Conservation (phyloP, 768 basidiomycete genomes). For the Leccinum longicurvipes region DNA sequence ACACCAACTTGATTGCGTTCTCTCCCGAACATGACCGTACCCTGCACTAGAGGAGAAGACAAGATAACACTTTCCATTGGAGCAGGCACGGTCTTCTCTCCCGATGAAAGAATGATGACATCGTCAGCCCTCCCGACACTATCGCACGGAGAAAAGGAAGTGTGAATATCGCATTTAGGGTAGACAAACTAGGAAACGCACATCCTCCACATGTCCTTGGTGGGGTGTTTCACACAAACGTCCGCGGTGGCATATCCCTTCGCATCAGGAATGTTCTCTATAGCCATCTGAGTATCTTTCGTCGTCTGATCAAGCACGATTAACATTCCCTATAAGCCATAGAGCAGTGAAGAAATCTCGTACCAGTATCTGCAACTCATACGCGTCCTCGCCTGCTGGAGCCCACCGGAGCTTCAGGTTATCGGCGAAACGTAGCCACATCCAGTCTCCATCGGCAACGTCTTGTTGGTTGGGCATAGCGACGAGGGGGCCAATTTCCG, state of each 20-base stretch:
- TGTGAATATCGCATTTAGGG: neutral
- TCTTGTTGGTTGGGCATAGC: constrained; percentile 2
- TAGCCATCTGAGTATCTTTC: neutral
- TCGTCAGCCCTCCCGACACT: constrained; percentile 34
- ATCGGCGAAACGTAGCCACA: constrained; percentile 32
- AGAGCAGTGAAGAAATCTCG: neutral
- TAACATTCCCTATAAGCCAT: neutral
- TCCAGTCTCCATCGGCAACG: constrained; percentile 29
- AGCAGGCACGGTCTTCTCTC: constrained; percentile 26
- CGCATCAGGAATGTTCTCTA: constrained; percentile 37
- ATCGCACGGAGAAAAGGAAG: neutral
- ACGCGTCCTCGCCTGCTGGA: constrained; percentile 33
- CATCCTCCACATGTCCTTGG: constrained; percentile 39
- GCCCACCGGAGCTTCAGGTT: constrained; percentile 25
- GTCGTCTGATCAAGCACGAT: neutral
- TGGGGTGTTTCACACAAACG: constrained; percentile 44
- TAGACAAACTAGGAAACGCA: neutral
- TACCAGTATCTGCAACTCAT: constrained; percentile 40
- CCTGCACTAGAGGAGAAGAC: constrained; percentile 20
- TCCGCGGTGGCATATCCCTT: constrained; percentile 44
- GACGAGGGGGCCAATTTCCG: constrained; percentile 21
- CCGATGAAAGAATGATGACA: constrained; percentile 30
- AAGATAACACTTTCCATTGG: constrained; percentile 27
- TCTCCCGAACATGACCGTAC: constrained; percentile 33
- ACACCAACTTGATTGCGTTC: constrained; percentile 31